Percentiles rank a stretch among this genome's conserved stretches.
Evolutionary conservation across 2,329 filamentous ascomycete genomes (phyloP).

Genomic region (Aureobasidium lini): DNA sequence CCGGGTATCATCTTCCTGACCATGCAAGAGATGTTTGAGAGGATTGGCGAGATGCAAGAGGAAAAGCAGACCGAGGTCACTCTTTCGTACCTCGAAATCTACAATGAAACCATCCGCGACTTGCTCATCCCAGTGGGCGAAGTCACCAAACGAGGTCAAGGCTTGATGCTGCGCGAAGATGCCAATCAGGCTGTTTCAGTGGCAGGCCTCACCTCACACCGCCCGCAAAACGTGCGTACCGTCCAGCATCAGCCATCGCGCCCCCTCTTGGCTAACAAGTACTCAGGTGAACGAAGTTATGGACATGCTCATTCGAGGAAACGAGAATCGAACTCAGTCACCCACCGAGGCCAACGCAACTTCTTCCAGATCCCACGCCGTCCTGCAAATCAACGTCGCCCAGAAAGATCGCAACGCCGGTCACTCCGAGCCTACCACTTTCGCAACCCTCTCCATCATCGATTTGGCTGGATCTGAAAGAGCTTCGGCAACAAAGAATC

Average conservation of each 20-base stretch:
- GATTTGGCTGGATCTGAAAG: conserved; percentile 93
- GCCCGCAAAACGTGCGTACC: conserved; percentile 66
- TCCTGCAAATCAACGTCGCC: conserved; percentile 92
- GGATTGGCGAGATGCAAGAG: conserved; percentile 75
- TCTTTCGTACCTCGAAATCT: conserved; percentile 94
- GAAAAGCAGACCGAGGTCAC: conserved; percentile 88
- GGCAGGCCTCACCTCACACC: conserved; percentile 81
- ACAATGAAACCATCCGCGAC: conserved; percentile 98
- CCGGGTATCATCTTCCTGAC: conserved; percentile 98
- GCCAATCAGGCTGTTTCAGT: conserved; percentile 89
- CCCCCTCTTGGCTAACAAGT: conserved; percentile 20
- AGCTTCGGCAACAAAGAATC: conserved; percentile 92
- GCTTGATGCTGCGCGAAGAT: conserved; percentile 89
- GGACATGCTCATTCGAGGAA: conserved; percentile 97
- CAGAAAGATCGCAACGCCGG: conserved; percentile 90
- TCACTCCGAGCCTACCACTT: conserved; percentile 90
- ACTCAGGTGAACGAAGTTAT: conserved; percentile 71
- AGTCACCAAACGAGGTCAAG: conserved; percentile 62
- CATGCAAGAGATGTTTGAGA: conserved; percentile 98
- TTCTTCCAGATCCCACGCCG: conserved; percentile 92
- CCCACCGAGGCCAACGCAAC: conserved; percentile 96
- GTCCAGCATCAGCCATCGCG: not conserved
- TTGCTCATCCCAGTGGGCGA: conserved; percentile 66
- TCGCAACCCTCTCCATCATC: conserved; percentile 97
- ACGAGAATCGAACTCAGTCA: conserved; percentile 90